Evolutionary conservation across 1,284 basidiomycete genomes (phyloP), one percentile per base, ranked within the genome.

Genomic region (Sanghuangporus weigelae): DNA sequence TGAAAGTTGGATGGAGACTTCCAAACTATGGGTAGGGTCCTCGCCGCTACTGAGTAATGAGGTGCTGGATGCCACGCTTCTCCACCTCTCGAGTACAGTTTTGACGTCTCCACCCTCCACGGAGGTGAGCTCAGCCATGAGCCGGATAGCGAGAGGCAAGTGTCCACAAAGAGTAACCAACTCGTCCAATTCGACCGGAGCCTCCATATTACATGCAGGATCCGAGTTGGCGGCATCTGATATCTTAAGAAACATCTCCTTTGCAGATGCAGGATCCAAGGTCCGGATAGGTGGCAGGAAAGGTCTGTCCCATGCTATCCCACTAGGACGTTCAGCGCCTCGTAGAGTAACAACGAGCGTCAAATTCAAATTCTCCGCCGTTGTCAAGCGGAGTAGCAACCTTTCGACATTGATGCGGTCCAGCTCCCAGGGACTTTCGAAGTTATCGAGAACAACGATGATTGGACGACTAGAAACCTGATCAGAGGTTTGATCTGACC

Each of bases 371-470:
- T 51, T 51, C n/a, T 51, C 36, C 7, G 58, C 26, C 8, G 23
- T 12, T 19, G 51, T 48, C 19, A 66, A 54, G 31, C 50, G 44
- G 14, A 14, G 23, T 3, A 66, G 62, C 6, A 63, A 38, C 16
- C 39, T 38, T 26, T 64, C 65, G 16, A 63, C 65, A 1, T 63
- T 58, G 19, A 11, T 19, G 11, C 62, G 50, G n/a, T 26, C n/a
- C 23, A 14, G 50, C 23, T 66, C 65, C 65, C 65, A 66, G 14
- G 59, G 53, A 19, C 40, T 63, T 49, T 66, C 65, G 31, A 66
- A 66, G 38, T 64, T 66, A 26, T 66, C 65, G n/a, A 66, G 48
- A 7, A 63, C 50, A 31, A 63, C 5, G 12, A 63, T 59, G 14
- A 38, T 48, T 40, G 59, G 56, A 16, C 42, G n/a, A 7, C 3